phyloP scores from a whole-genome alignment of 495 filamentous ascomycete genomes.

The Podospora tetraspora region DNA sequence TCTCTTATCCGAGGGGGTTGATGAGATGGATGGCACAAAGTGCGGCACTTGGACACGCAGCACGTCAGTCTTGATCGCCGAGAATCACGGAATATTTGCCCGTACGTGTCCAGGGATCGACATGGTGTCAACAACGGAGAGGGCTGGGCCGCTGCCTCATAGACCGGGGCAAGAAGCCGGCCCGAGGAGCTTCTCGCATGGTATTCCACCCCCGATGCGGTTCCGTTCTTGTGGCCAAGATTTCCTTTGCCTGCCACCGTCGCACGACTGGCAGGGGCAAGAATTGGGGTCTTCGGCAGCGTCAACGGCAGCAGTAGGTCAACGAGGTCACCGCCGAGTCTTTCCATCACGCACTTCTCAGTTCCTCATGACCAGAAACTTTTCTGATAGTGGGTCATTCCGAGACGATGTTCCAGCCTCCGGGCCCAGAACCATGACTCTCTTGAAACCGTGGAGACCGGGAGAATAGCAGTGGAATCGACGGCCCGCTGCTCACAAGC shows the following conservation, averaged over 20 bases:
- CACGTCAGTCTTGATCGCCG: neutral
- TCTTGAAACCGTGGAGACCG: neutral
- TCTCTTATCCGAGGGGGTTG: neutral
- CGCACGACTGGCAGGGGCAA: neutral
- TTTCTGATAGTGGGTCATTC: neutral
- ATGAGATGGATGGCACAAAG: neutral
- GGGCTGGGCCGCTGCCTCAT: neutral
- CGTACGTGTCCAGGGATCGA: neutral
- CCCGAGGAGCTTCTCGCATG: neutral
- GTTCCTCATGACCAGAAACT: neutral
- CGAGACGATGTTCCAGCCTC: neutral
- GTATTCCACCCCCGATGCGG: neutral
- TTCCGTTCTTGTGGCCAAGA: neutral
- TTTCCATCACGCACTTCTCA: neutral
- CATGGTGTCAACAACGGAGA: neutral
- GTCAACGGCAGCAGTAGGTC: no score
- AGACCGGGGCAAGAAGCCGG: neutral
- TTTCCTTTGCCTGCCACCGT: neutral
- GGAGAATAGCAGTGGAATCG: constrained; percentile 13
- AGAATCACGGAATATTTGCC: neutral
- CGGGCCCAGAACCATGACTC: neutral
- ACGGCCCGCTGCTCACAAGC: constrained; percentile 16
- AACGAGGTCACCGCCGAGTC: no score
- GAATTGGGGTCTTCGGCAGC: no score
- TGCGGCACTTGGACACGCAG: neutral